Percentiles rank a stretch among this genome's conserved stretches.
These are phyloP conservation scores for Aureobasidium pullulans DNA, from an alignment of 2,329 filamentous ascomycete species.

Conservation along the genomic window DNA sequence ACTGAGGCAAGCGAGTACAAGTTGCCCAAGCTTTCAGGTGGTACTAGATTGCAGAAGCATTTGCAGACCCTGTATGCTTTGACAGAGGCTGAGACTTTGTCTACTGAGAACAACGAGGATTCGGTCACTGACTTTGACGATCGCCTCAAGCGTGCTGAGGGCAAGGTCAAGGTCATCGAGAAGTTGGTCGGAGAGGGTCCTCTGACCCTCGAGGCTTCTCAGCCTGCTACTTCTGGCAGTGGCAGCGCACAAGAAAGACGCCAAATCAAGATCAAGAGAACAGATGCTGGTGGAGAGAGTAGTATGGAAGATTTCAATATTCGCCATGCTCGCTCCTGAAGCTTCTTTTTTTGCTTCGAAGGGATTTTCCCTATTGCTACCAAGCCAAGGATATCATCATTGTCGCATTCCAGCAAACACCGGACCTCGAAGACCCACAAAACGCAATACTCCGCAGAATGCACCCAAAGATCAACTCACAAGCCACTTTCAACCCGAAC, in stretches of 20 bases:
- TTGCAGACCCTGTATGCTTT: conserved; percentile 67
- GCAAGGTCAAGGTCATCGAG: conserved; percentile 80
- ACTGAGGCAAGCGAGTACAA: neutral
- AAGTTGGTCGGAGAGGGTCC: conserved; percentile 51
- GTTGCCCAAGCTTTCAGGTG: conserved; percentile 45
- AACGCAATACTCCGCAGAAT: neutral
- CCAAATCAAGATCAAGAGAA: conserved; percentile 18
- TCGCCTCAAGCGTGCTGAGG: conserved; percentile 70
- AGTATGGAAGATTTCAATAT: conserved; percentile 33
- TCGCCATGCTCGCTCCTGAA: conserved; percentile 14
- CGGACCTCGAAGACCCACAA: neutral
- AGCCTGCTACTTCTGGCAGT: neutral
- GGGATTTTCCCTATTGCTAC: neutral
- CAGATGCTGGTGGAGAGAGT: conserved; percentile 15
- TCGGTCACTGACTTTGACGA: conserved; percentile 89
- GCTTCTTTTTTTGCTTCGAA: neutral
- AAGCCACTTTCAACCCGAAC: neutral
- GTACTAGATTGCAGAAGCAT: conserved; percentile 67
- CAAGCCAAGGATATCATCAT: conserved; percentile 5
- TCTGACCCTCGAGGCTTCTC: conserved; percentile 10
- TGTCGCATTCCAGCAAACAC: conserved; percentile 4
- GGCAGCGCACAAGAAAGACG: conserved; percentile 7
- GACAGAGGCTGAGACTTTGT: conserved; percentile 69
- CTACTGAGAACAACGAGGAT: conserved; percentile 78
- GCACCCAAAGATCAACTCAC: neutral